These are phyloP conservation scores for Penicillium sp. DNA, from an alignment of 2,329 filamentous ascomycete species.

Conservation along the genomic window DNA sequence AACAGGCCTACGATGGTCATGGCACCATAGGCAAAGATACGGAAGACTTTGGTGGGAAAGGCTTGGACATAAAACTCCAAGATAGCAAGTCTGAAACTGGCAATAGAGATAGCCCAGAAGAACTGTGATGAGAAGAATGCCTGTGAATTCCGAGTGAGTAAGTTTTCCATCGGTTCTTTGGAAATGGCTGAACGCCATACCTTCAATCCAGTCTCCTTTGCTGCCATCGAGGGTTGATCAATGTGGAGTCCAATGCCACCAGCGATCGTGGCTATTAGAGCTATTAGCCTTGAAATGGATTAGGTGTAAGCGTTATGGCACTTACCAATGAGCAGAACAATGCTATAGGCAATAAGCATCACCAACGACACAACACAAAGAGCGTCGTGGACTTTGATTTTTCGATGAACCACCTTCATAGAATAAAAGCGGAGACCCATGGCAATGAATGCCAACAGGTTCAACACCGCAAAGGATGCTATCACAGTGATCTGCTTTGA, in stretches of 20 bases:
- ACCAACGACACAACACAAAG: slow-evolving; percentile 5
- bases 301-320: too few relatives aligned
- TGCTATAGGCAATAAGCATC: slow-evolving; percentile 1
- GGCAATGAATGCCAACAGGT: slow-evolving; percentile 1
- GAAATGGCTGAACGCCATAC: background rate
- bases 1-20: slow-evolving; percentile 20
- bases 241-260: slow-evolving; percentile 1
- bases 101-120: slow-evolving; percentile 23
- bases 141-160: slow-evolving; percentile 2
- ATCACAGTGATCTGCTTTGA: slow-evolving; percentile 7
- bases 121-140: slow-evolving; percentile 27
- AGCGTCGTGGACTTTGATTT: slow-evolving; percentile 2
- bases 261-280: background rate
- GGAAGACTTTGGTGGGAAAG: slow-evolving; percentile 19
- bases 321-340: slow-evolving; percentile 1
- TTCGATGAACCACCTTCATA: background rate
- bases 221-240: background rate
- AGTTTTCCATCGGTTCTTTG: background rate
- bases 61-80: slow-evolving; percentile 22
- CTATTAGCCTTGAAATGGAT: background rate
- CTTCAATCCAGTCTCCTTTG: background rate
- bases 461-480: background rate
- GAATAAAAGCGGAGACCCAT: slow-evolving; percentile 7
- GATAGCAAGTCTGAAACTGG: slow-evolving; percentile 22
- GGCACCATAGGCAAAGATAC: slow-evolving; percentile 10